Conservation (phyloP, 2,329 filamentous ascomycete genomes). For the Anthostomella pinea region DNA sequence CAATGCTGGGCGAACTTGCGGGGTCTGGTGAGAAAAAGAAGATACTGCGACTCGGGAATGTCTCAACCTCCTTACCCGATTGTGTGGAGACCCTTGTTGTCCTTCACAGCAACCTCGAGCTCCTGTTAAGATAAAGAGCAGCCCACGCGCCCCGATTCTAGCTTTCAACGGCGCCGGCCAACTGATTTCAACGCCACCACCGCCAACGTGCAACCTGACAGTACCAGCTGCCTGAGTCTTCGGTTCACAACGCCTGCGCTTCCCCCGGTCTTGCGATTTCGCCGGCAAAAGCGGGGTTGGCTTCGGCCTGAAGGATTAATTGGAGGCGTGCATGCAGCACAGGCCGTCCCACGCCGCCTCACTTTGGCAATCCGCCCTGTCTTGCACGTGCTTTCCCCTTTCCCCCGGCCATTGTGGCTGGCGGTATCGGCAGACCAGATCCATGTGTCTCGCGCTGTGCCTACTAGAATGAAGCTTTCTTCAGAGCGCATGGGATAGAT, state of each 20-base stretch:
- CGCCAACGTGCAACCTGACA: slow-evolving; percentile 8
- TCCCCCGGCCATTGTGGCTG: too few relatives aligned
- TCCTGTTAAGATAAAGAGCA: slow-evolving; percentile 19
- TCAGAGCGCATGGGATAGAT: too few relatives aligned
- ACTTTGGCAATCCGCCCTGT: too few relatives aligned
- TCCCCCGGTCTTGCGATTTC: neutral
- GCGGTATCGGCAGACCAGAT: too few relatives aligned
- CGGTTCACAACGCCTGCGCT: neutral
- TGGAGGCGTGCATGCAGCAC: too few relatives aligned
- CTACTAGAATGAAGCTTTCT: too few relatives aligned
- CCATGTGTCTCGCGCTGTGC: too few relatives aligned
- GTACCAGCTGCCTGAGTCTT: slow-evolving; percentile 8
- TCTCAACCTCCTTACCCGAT: neutral
- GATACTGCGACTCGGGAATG: neutral
- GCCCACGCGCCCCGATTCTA: slow-evolving; percentile 1
- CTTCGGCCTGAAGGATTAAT: too few relatives aligned
- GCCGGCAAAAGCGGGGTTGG: too few relatives aligned
- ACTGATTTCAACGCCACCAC: slow-evolving; percentile 1
- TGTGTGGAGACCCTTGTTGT: neutral
- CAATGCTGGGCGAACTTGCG: too few relatives aligned
- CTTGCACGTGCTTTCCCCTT: too few relatives aligned
- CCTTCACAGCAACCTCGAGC: slow-evolving; percentile 9
- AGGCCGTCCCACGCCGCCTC: too few relatives aligned
- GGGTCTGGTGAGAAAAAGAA: neutral
- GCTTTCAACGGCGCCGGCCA: slow-evolving; percentile 1